A percentile compares a stretch with the other conserved stretches of the same genome.
phyloP scores from a whole-genome alignment of 352 stramenopile genomes.

The Blastocystis sp. region DNA sequence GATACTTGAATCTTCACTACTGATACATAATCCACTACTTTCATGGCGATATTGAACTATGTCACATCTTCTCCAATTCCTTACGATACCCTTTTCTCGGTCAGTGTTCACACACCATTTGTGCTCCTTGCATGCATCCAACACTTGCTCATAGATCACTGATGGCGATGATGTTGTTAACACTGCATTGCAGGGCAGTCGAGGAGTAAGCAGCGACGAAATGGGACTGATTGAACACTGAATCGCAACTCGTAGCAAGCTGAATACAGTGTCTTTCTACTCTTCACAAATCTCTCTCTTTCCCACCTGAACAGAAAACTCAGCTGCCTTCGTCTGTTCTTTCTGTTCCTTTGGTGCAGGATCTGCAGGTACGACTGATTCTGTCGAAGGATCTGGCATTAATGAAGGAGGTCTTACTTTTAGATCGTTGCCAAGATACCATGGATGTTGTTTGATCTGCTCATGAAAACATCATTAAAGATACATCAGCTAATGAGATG shows the following conservation, averaged over 20 bases:
- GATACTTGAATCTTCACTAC: background rate
- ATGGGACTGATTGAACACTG: slow-evolving; percentile 2
- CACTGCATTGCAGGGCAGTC: background rate
- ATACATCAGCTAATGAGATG: slow-evolving; percentile 73
- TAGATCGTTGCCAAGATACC: slow-evolving; percentile 67
- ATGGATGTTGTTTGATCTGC: slow-evolving; percentile 79
- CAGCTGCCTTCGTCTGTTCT: background rate
- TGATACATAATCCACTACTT: slow-evolving; percentile 35
- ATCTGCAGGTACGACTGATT: background rate
- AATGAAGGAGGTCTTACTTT: background rate
- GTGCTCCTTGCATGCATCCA: slow-evolving; percentile 19
- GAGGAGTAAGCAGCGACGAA: background rate
- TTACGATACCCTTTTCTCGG: background rate
- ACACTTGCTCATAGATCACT: slow-evolving; percentile 9
- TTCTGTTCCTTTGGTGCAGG: background rate
- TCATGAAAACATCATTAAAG: background rate
- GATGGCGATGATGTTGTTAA: background rate
- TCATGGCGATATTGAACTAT: slow-evolving; percentile 53
- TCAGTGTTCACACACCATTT: slow-evolving; percentile 22
- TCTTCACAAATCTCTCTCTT: background rate
- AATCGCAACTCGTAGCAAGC: background rate
- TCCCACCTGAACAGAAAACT: background rate
- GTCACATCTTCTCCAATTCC: background rate
- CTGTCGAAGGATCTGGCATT: background rate
- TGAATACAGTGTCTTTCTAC: slow-evolving; percentile 4